Percentiles rank a stretch among this genome's conserved stretches.
phyloP scores from a whole-genome alignment of 495 filamentous ascomycete species.

The Talaromyces wortmannii region DNA sequence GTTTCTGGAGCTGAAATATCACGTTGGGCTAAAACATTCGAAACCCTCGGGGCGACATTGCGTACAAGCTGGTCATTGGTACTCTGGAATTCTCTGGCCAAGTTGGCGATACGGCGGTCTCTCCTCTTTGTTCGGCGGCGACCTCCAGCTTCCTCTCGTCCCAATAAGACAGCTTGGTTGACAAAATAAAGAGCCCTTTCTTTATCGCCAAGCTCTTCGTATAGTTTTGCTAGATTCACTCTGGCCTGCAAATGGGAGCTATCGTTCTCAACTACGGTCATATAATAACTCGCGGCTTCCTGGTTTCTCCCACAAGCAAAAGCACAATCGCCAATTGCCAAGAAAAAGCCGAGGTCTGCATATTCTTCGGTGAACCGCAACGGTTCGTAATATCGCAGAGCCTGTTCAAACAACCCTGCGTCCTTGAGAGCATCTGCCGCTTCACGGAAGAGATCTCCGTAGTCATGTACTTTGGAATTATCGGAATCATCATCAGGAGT shows the following conservation, averaged over 20 bases:
- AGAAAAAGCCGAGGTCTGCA: constrained; percentile 54
- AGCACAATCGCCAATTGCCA: constrained; percentile 71
- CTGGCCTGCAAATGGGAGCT: constrained; percentile 62
- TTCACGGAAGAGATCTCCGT: constrained; percentile 70
- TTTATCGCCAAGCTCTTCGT: constrained; percentile 59
- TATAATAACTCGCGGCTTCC: constrained; percentile 69
- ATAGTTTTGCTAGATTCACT: constrained; percentile 71
- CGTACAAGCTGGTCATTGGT: constrained; percentile 7
- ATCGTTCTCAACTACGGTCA: constrained; percentile 63
- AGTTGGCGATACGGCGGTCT: constrained; percentile 35
- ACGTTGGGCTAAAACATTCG: constrained; percentile 10
- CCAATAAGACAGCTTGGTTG: constrained; percentile 64
- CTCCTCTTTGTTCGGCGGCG: constrained; percentile 26
- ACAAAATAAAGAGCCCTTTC: constrained; percentile 69
- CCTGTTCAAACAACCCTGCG: constrained; percentile 47
- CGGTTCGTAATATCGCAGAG: constrained; percentile 67
- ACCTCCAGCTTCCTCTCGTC: constrained; percentile 30
- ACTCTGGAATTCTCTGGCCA: constrained; percentile 31
- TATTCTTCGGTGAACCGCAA: constrained; percentile 52
- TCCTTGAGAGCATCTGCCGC: constrained; percentile 62
- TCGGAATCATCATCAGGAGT: constrained; percentile 47
- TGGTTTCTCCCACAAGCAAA: constrained; percentile 50
- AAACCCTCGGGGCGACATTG: constrained; percentile 20
- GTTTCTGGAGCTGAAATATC: constrained; percentile 27
- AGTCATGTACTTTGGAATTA: constrained; percentile 48